A percentile compares a stretch with the other conserved stretches of the same genome.
These are phyloP conservation scores for Sporothrix phasma DNA, from an alignment of 2,329 filamentous ascomycete species.

Conservation along the genomic window DNA sequence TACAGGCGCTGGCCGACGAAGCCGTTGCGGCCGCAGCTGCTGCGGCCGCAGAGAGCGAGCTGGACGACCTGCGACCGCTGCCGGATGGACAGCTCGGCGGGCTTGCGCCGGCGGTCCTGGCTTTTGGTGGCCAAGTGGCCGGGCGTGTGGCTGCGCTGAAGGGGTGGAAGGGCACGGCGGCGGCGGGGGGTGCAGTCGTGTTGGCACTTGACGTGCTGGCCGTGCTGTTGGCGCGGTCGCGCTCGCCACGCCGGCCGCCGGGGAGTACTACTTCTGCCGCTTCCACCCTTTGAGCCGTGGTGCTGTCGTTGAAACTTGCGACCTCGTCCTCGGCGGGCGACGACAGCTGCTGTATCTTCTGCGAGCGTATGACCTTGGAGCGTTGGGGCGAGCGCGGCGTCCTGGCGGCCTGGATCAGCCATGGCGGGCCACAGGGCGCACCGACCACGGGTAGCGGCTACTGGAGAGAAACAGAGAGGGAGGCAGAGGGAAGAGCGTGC, in stretches of 20 bases:
- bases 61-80: constrained; percentile 45
- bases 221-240: constrained; percentile 20
- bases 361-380: constrained; percentile 41
- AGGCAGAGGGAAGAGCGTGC: neutral
- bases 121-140: constrained; percentile 51
- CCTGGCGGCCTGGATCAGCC: constrained; percentile 33
- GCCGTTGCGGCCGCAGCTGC: neutral
- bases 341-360: constrained; percentile 36
- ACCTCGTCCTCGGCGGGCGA: constrained; percentile 25
- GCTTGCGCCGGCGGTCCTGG: constrained; percentile 40
- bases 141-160: constrained; percentile 50
- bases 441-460: constrained; percentile 17
- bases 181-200: constrained; percentile 21
- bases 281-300: constrained; percentile 17
- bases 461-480: neutral
- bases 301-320: neutral
- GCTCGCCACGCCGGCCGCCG: constrained; percentile 12
- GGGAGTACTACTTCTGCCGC: constrained; percentile 23
- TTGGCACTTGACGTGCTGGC: constrained; percentile 22
- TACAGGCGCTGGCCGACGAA: constrained; percentile 21
- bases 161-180: constrained; percentile 28
- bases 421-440: constrained; percentile 28
- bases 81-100: constrained; percentile 43
- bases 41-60: constrained; percentile 22
- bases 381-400: constrained; percentile 30